These are phyloP conservation scores for Alternaria consortialis DNA, from an alignment of 2,329 filamentous ascomycete species.

Conservation along the genomic window DNA sequence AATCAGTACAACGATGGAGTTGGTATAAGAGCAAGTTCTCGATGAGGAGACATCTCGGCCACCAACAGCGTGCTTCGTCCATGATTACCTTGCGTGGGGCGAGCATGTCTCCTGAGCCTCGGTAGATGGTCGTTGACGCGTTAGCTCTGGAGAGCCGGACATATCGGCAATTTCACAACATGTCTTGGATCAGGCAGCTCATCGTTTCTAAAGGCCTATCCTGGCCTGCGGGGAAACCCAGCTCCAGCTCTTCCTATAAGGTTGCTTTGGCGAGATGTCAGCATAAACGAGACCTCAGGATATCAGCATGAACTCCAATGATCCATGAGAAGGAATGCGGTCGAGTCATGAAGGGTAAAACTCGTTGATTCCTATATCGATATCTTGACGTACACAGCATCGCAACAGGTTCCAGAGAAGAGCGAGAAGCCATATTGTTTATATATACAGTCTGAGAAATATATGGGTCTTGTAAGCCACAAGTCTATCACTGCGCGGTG, in stretches of 20 bases:
- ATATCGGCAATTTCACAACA: background rate
- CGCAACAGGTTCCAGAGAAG: background rate
- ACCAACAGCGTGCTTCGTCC: background rate
- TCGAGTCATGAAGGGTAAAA: background rate
- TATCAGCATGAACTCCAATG: background rate
- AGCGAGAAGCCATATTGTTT: background rate
- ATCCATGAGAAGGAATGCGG: background rate
- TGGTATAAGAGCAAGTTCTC: background rate
- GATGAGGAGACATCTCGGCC: background rate
- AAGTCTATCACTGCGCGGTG: background rate
- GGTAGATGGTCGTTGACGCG: background rate
- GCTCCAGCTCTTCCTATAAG: background rate
- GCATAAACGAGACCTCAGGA: background rate
- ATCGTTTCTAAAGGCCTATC: background rate
- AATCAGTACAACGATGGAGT: background rate
- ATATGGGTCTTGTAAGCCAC: constrained; percentile 1
- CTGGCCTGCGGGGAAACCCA: background rate
- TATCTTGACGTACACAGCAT: background rate
- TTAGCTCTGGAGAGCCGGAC: background rate
- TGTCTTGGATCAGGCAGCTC: background rate
- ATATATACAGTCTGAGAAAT: background rate
- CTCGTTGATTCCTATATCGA: background rate
- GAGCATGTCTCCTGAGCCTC: constrained; percentile 1
- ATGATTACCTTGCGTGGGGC: background rate
- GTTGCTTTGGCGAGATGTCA: background rate